Evolutionary conservation across 768 basidiomycete genomes (phyloP), one percentile per base, ranked within the genome.

Genomic region (Kwoniella bestiolae): DNA sequence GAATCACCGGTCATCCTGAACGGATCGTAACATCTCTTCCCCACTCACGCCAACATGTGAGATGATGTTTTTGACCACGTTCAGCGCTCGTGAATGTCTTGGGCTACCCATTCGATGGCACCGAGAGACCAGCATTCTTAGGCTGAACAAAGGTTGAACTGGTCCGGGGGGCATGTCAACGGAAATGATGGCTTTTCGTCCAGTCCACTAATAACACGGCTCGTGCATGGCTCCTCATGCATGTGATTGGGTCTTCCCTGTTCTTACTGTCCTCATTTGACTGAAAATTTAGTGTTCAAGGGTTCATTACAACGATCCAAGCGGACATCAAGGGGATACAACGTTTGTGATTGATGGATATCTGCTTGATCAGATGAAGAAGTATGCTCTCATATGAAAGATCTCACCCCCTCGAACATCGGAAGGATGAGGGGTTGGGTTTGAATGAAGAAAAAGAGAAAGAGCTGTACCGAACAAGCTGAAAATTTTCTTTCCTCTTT

Each of bases 271-370:
- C 26, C 26, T 51, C 50, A 25, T 25, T 6, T 6, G 14, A 4
- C 50, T 26, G 14, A 31, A 25, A 47, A 9, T 21, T n/a, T 51
- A 29, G 50, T 26, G 28, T 51, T 51, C 16, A 29, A 51, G 50
- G 29, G 26, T 29, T 3, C 16, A 3, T 2, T 1, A 28, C 26
- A 26, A 25, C 16, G 50, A 51, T 51, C 50, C 50, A 14, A 26
- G 50, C 50, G 50, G 18, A 51, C 25, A 31, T 51, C 50, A 51
- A 51, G 50, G 50, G 26, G 26, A 47, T 16, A 11, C 38, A 41
- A 18, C 38, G 38, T 41, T 41, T 41, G 38, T 41, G 38, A 16
- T 41, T 41, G 38, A 41, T 41, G 38, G 1, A 16, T 41, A 18
- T 2, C 18, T 14, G 12, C 38, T 11, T 14, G 12, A 18, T 0